Conservation (phyloP, 805 yeast genomes). For the Candida silvicultrix region DNA sequence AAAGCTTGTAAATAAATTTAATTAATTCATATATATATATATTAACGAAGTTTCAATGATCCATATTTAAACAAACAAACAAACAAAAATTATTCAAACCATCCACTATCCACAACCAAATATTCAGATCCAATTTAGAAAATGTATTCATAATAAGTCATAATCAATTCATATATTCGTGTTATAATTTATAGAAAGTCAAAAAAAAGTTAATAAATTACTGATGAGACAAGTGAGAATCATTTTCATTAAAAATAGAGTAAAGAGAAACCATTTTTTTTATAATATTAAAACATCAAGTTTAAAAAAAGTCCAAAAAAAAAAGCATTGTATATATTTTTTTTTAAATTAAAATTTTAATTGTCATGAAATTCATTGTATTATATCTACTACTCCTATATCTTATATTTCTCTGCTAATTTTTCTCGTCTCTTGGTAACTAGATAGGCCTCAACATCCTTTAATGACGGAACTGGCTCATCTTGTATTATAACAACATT, state of each 20-base stretch:
- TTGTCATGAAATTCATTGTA: background rate
- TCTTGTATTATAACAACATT: conserved; percentile 21
- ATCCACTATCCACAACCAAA: background rate
- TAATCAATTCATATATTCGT: background rate
- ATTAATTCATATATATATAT: background rate
- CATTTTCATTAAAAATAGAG: no score
- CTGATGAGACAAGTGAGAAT: no score
- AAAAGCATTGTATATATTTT: background rate
- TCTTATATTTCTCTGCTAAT: conserved; percentile 16
- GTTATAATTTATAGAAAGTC: no score
- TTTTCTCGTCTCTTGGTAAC: conserved; percentile 39
- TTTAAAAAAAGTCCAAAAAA: background rate
- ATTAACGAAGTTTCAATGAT: background rate
- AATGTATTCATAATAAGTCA: background rate
- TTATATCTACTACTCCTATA: background rate
- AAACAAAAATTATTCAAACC: no score
- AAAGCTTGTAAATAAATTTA: conserved; percentile 41
- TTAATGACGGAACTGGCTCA: conserved; percentile 1
- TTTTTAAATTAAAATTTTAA: background rate
- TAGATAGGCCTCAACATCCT: conserved; percentile 39
- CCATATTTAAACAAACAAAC: background rate
- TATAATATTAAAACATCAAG: no score
- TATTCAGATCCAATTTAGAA: background rate
- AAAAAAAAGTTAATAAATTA: background rate
- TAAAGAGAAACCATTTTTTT: background rate